phyloP scores from a whole-genome alignment of 805 yeast genomes.

The Komagataella mondaviorum region DNA sequence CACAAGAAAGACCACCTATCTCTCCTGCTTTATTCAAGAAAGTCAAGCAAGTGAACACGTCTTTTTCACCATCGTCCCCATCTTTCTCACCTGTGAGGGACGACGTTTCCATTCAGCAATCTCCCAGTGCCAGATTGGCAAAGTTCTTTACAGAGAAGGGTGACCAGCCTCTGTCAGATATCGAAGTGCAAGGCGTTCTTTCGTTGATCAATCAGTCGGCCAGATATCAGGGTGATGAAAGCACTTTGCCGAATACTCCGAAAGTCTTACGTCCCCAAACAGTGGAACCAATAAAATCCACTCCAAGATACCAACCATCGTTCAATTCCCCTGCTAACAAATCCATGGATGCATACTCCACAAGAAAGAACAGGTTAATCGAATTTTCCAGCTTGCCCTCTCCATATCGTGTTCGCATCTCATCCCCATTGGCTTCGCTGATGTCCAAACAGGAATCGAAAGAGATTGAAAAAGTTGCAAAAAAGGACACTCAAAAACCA shows the following conservation, averaged over 20 bases:
- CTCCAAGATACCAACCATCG: constrained; percentile 1
- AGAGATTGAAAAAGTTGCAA: constrained; percentile 5
- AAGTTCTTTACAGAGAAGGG: constrained; percentile 66
- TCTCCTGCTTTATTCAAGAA: neutral
- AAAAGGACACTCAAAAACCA: neutral
- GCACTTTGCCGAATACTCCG: neutral
- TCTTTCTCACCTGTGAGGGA: neutral
- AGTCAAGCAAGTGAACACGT: neutral
- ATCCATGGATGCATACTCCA: constrained; percentile 5
- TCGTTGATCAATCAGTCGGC: constrained; percentile 36
- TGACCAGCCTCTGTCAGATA: constrained; percentile 53
- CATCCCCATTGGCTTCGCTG: constrained; percentile 14
- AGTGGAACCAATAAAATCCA: constrained; percentile 5
- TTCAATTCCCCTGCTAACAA: neutral
- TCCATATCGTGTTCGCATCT: constrained; percentile 12
- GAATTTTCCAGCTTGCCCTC: constrained; percentile 14
- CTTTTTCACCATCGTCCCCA: neutral
- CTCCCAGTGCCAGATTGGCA: constrained; percentile 50
- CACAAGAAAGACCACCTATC: neutral
- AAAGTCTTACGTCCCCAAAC: constrained; percentile 1
- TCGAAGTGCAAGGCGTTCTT: constrained; percentile 74
- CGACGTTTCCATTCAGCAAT: constrained; percentile 3
- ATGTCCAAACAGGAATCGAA: constrained; percentile 5
- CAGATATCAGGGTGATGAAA: constrained; percentile 10
- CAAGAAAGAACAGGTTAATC: constrained; percentile 14